Conservation (phyloP, 176 grass and related monocot genomes). For the Leersia perrieri region DNA sequence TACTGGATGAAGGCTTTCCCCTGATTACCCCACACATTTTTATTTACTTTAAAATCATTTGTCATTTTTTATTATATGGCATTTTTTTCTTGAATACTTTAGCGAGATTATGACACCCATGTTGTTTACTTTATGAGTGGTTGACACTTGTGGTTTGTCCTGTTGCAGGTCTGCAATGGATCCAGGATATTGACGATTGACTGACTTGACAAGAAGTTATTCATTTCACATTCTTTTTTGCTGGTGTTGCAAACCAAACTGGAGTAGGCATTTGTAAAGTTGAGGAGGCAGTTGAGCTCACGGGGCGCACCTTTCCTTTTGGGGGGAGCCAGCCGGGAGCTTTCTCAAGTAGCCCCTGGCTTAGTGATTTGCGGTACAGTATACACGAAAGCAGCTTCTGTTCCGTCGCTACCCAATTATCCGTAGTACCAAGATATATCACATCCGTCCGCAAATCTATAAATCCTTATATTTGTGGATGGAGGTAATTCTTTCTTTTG, state of each 20-base stretch:
- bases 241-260: neutral
- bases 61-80: neutral
- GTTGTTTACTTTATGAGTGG: neutral
- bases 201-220: slow-evolving; percentile 29
- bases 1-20: neutral
- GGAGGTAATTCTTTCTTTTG: neutral
- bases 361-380: neutral
- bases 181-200: slow-evolving; percentile 60
- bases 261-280: neutral
- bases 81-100: neutral
- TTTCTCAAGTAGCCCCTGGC: neutral
- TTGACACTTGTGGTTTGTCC: neutral
- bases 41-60: neutral
- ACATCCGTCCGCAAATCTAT: no score
- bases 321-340: neutral
- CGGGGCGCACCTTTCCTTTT: neutral
- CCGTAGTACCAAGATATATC: no score
- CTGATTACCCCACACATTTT: neutral
- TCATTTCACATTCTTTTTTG: slow-evolving; percentile 5
- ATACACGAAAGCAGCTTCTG: neutral
- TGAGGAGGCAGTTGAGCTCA: neutral
- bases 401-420: neutral
- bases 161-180: slow-evolving; percentile 41
- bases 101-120: neutral
- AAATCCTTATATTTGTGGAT: no score